These are phyloP conservation scores for Acanthamoeba healyi DNA, from an alignment of 208 protist species.

Conservation along the genomic window DNA sequence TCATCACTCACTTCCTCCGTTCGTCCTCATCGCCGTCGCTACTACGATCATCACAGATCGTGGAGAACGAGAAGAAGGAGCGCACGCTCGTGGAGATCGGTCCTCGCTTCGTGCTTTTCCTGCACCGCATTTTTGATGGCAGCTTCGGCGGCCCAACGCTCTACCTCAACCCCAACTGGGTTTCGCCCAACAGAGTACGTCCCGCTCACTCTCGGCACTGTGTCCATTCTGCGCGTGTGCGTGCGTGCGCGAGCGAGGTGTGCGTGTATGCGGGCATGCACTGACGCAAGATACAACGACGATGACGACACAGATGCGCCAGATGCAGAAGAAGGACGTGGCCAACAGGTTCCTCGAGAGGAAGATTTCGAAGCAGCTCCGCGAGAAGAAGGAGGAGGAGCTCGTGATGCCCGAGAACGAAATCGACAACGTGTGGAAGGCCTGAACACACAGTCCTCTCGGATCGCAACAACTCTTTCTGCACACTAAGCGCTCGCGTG, in stretches of 20 bases:
- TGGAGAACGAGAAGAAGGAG: constrained; percentile 81
- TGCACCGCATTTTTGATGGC: constrained; percentile 95
- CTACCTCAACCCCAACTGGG: constrained; percentile 93
- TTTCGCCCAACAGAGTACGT: constrained; percentile 84
- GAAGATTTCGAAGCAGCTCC: constrained; percentile 65
- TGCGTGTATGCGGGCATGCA: too few species aligned
- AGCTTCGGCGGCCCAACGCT: constrained; percentile 95
- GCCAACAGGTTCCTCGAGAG: constrained; percentile 70
- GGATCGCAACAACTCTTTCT: too few species aligned
- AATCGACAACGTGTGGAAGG: constrained; percentile 21
- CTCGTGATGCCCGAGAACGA: constrained; percentile 2
- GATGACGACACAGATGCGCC: not conserved
- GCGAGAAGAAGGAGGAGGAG: constrained; percentile 40
- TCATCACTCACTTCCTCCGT: not conserved
- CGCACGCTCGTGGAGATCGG: constrained; percentile 96
- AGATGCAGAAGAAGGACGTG: constrained; percentile 1
- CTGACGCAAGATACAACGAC: too few species aligned
- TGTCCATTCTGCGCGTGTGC: too few species aligned
- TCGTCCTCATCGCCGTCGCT: too few species aligned
- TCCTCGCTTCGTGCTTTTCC: constrained; percentile 96
- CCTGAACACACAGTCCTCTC: too few species aligned
- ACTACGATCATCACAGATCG: constrained; percentile 15
- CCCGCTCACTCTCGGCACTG: not conserved
- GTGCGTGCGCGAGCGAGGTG: too few species aligned
- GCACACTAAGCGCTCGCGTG: too few species aligned